Evolutionary conservation across 2,329 filamentous ascomycete genomes (phyloP).

Genomic region (Pyrenochaeta sp.): DNA sequence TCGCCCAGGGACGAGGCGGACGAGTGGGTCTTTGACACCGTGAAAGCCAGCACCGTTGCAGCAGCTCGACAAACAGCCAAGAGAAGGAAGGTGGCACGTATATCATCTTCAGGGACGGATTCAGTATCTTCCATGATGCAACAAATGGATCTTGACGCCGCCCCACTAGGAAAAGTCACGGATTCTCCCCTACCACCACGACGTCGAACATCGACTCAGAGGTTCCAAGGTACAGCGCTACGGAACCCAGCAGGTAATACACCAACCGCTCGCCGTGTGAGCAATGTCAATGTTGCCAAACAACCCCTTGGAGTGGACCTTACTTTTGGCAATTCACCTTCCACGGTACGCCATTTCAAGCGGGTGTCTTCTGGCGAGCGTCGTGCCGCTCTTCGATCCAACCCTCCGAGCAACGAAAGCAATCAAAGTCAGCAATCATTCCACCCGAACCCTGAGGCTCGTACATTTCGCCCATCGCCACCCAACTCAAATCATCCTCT

Average conservation of each 20-base stretch:
- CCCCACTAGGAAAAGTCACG: slow-evolving; percentile 51
- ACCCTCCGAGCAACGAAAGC: slow-evolving; percentile 28
- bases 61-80: slow-evolving; percentile 58
- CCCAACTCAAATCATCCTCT: slow-evolving; percentile 39
- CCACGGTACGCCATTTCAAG: slow-evolving; percentile 89
- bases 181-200: slow-evolving; percentile 44
- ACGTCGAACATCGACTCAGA: slow-evolving; percentile 41
- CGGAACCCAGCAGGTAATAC: slow-evolving; percentile 45
- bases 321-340: slow-evolving; percentile 92
- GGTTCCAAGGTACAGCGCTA: slow-evolving; percentile 49
- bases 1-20: slow-evolving; percentile 73
- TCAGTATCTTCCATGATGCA: slow-evolving; percentile 47
- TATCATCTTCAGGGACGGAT: slow-evolving; percentile 50
- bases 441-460: slow-evolving; percentile 45
- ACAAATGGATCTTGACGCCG: slow-evolving; percentile 54
- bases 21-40: slow-evolving; percentile 95
- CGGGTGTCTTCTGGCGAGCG: slow-evolving; percentile 74
- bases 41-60: slow-evolving; percentile 73
- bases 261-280: slow-evolving; percentile 55
- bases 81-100: slow-evolving; percentile 56
- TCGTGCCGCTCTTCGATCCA: slow-evolving; percentile 40
- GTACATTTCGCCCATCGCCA: slow-evolving; percentile 47
- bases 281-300: slow-evolving; percentile 56
- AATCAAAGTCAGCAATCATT: slow-evolving; percentile 28
- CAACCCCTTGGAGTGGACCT: slow-evolving; percentile 87